Evolutionary conservation across 1,284 basidiomycete species (phyloP).

Genomic region (Naganishia cerealis): DNA sequence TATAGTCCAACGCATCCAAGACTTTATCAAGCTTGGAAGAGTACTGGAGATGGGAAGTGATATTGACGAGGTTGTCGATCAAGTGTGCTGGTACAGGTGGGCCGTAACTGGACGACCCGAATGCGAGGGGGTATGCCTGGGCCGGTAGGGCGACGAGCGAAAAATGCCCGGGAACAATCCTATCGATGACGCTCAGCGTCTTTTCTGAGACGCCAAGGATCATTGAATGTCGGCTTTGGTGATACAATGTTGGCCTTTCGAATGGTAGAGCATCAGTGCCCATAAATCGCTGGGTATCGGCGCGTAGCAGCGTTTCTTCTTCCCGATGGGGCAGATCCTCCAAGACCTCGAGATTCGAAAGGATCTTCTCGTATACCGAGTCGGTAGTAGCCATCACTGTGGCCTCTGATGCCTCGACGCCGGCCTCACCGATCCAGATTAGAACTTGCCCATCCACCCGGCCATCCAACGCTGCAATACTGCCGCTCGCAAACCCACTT

Average conservation of each 20-base stretch:
- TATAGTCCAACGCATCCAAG: slow-evolving; percentile 62
- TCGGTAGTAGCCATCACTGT: slow-evolving; percentile 13
- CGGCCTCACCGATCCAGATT: slow-evolving; percentile 49
- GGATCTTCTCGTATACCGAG: slow-evolving; percentile 28
- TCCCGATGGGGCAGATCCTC: background rate
- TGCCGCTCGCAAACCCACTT: slow-evolving; percentile 11
- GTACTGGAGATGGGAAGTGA: slow-evolving; percentile 48
- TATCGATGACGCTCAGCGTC: slow-evolving; percentile 47
- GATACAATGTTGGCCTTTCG: slow-evolving; percentile 4
- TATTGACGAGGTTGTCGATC: slow-evolving; percentile 46
- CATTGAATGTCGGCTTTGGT: slow-evolving; percentile 40
- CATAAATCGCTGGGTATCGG: slow-evolving; percentile 1
- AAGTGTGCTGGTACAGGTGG: slow-evolving; percentile 42
- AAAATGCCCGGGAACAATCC: slow-evolving; percentile 47
- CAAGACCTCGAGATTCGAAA: slow-evolving; percentile 21
- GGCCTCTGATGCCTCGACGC: slow-evolving; percentile 35
- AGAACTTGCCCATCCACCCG: slow-evolving; percentile 24
- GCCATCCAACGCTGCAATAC: slow-evolving; percentile 8
- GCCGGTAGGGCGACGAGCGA: slow-evolving; percentile 51
- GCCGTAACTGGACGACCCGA: slow-evolving; percentile 36
- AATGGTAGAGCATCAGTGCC: background rate
- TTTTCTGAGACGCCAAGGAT: slow-evolving; percentile 43
- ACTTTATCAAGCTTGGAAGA: slow-evolving; percentile 44
- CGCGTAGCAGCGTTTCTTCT: background rate
- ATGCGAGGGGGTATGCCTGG: slow-evolving; percentile 22